Base-by-base conservation (phyloP, 345 rosid species). In the Citrus hindsii region DNA sequence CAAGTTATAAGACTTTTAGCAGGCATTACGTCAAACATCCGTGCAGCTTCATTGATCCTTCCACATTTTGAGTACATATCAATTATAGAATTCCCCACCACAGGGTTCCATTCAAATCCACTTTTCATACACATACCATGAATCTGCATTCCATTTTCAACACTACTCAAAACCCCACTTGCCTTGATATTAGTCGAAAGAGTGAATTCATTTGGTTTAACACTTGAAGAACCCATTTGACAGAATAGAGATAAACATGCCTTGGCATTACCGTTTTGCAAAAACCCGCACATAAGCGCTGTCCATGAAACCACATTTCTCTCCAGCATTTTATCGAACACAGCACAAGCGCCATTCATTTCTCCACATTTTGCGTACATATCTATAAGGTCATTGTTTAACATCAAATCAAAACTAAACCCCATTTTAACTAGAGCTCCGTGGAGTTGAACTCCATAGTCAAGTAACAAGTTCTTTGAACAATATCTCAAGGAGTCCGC, bases 221-320 rank as follows among this genome's bases (percentile, higher is more conserved):
- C 65, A 69, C 83, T 82, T 1, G 85, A 83, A 33, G 77, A 78
- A 10, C 79, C 80, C 97, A 94, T 92, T 55, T 79, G 82, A 38
- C 75, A 62, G 73, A 91, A 85, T 1, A 90, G 82, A 62, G 71
- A 79, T n/a, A 92, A 80, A 1, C 92, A 87, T 63, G 51, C 83
- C 19, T 68, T 76, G 21, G 90, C 87, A 59, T 84, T 74, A 13
- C 90, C 91, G 13, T 78, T 82, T 33, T 74, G 85, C 51, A 94
- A 79, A 79, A 83, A 81, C 46, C 94, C 98, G 25, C 93, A 86
- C 95, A 91, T 91, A 55, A 94, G 97, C 60, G 95, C 85, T 2
- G 98, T 92, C 97, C 95, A 91, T 33, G 95, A 90, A 88, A 91
- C 93, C 82, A 90, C 89, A 27, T 93, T 93, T 86, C 91, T 88